Percentiles rank a stretch among this genome's conserved stretches.
Evolutionary conservation across 768 basidiomycete genomes (phyloP).

Genomic region (Lactifluus hygrophoroides): DNA sequence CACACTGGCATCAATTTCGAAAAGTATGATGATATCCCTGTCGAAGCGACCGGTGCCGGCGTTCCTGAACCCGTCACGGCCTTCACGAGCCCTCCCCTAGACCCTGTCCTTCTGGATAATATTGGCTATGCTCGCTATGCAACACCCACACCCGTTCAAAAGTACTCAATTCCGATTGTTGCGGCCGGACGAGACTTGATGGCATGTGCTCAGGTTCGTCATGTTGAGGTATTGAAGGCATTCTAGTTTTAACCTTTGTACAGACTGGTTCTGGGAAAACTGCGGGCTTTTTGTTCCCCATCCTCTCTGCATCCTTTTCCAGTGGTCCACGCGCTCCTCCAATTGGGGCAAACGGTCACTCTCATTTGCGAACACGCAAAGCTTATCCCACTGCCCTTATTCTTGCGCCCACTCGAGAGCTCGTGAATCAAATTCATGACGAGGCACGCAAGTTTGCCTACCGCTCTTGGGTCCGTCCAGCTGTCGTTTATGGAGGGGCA

Average conservation of each 20-base stretch:
- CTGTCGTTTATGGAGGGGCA: conserved; percentile 98
- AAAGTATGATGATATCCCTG: conserved; percentile 99
- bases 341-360: conserved; percentile 35
- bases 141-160: conserved; percentile 97
- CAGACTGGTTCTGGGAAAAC: conserved; percentile 99
- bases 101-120: conserved; percentile 91
- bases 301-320: conserved; percentile 86
- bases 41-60: conserved; percentile 93
- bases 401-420: conserved; percentile 95
- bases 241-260: conserved; percentile 15
- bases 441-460: conserved; percentile 99
- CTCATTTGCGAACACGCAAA: conserved; percentile 69
- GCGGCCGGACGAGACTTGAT: conserved; percentile 82
- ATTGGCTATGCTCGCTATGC: conserved; percentile 88
- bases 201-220: conserved; percentile 83
- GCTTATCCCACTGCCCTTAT: conserved; percentile 97
- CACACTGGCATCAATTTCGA: conserved; percentile 99
- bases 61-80: conserved; percentile 91
- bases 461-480: conserved; percentile 98
- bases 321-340: conserved; percentile 73
- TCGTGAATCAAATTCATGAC: conserved; percentile 98
- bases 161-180: conserved; percentile 98
- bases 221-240: conserved; percentile 8
- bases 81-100: conserved; percentile 85
- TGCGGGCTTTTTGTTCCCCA: conserved; percentile 98